phyloP scores from a whole-genome alignment of 1,284 basidiomycete species.

The Erythrobasidium hasegawianum region DNA sequence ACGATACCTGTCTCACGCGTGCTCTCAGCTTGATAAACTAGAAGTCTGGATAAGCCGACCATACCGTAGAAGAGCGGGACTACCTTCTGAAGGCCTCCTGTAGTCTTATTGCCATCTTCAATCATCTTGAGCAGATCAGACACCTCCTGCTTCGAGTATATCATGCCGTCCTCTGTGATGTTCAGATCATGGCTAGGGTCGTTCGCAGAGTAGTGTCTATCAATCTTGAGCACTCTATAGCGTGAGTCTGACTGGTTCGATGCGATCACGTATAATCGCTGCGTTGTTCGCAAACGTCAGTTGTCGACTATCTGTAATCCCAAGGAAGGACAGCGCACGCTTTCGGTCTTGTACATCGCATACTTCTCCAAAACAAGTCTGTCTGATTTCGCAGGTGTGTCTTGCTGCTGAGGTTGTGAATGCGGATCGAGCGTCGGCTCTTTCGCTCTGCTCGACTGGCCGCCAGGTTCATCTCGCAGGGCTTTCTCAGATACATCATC shows the following conservation, averaged over 20 bases:
- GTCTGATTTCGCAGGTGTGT: background rate
- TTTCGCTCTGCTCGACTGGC: too few relatives aligned
- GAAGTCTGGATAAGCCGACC: slow-evolving; percentile 34
- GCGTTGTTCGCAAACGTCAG: slow-evolving; percentile 2
- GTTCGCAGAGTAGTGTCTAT: slow-evolving; percentile 56
- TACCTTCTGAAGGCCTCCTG: slow-evolving; percentile 77
- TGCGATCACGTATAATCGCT: slow-evolving; percentile 81
- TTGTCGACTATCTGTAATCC: background rate
- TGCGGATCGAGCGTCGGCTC: too few relatives aligned
- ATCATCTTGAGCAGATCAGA: slow-evolving; percentile 87
- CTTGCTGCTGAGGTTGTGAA: too few relatives aligned
- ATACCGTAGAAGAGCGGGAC: slow-evolving; percentile 66
- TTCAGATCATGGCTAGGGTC: slow-evolving; percentile 55
- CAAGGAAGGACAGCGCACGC: background rate
- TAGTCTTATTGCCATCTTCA: slow-evolving; percentile 83
- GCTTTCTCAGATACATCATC: too few relatives aligned
- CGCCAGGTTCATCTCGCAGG: too few relatives aligned
- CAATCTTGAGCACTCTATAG: slow-evolving; percentile 86
- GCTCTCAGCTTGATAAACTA: slow-evolving; percentile 8
- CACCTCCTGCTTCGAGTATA: slow-evolving; percentile 85
- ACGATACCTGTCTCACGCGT: slow-evolving; percentile 59
- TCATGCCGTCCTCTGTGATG: slow-evolving; percentile 77
- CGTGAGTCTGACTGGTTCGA: slow-evolving; percentile 77
- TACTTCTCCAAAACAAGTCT: slow-evolving; percentile 18
- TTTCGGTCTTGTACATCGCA: slow-evolving; percentile 25